Conservation (phyloP, 2,329 filamentous ascomycete genomes). For the Xylariaceae sp. region DNA sequence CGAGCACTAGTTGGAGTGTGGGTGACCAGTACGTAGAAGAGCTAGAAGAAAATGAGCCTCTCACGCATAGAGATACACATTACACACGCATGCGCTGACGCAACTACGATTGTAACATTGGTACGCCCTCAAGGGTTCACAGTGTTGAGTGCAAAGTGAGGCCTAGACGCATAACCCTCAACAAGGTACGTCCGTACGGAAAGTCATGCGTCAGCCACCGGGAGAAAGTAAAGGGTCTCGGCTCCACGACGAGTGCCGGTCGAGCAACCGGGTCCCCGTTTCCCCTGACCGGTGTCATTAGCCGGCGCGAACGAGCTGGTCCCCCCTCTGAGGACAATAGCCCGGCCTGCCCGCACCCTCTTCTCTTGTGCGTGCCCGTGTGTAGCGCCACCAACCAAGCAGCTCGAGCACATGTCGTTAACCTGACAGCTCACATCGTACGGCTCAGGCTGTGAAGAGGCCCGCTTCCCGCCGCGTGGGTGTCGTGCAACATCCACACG, state of each 20-base stretch:
- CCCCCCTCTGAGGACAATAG: background rate
- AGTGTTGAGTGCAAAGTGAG: slow-evolving; percentile 20
- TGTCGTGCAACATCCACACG: slow-evolving; percentile 20
- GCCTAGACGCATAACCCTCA: background rate
- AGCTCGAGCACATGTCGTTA: slow-evolving; percentile 22
- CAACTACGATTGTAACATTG: slow-evolving; percentile 16
- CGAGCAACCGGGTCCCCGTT: slow-evolving; percentile 22
- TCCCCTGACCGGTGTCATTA: slow-evolving; percentile 26
- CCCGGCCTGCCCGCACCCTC: background rate
- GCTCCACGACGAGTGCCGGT: slow-evolving; percentile 21
- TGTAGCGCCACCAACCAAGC: slow-evolving; percentile 9
- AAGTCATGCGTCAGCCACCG: slow-evolving; percentile 17
- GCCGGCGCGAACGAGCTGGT: too few relatives aligned
- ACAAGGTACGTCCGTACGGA: slow-evolving; percentile 23
- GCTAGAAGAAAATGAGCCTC: background rate
- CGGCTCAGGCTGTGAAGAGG: slow-evolving; percentile 13
- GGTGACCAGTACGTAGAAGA: background rate
- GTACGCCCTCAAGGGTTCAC: slow-evolving; percentile 3
- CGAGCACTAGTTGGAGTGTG: too few relatives aligned
- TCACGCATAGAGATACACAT: background rate
- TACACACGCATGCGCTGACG: slow-evolving; percentile 6
- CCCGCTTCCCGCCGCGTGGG: slow-evolving; percentile 25
- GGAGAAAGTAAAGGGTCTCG: slow-evolving; percentile 20
- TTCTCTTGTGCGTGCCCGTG: slow-evolving; percentile 5
- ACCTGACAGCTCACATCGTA: slow-evolving; percentile 29